Percentiles rank a stretch among this genome's conserved stretches.
Evolutionary conservation across 495 filamentous ascomycete genomes (phyloP).

Genomic region (Penicillium diatomitis): DNA sequence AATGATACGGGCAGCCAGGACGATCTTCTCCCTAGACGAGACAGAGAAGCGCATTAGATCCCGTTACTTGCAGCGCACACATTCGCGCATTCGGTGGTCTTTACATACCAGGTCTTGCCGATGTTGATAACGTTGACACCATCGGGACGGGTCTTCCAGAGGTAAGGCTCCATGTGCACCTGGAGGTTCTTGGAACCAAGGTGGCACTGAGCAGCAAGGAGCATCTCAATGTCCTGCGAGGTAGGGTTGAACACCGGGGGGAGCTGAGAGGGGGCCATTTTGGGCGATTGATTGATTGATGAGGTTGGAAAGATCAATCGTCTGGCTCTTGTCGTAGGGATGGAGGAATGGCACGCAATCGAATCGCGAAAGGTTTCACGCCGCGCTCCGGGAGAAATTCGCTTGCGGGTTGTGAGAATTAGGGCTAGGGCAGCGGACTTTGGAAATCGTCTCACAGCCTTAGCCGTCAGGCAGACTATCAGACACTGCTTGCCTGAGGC

Average conservation of each 20-base stretch:
- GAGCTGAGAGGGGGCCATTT: slow-evolving; percentile 89
- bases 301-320: slow-evolving; percentile 45
- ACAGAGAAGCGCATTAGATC: slow-evolving; percentile 22
- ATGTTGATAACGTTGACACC: slow-evolving; percentile 98
- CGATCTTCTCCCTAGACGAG: slow-evolving; percentile 88
- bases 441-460: not conserved
- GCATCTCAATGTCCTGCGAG: slow-evolving; percentile 93
- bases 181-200: slow-evolving; percentile 98
- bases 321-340: slow-evolving; percentile 41
- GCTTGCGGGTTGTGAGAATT: slow-evolving; percentile 36
- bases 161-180: slow-evolving; percentile 98
- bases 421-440: slow-evolving; percentile 29
- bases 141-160: slow-evolving; percentile 97
- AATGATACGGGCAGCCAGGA: slow-evolving; percentile 96
- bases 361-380: slow-evolving; percentile 22
- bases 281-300: slow-evolving; percentile 51
- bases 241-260: slow-evolving; percentile 84
- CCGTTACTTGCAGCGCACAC: not conserved
- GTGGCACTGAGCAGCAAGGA: slow-evolving; percentile 92
- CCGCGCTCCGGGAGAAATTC: slow-evolving; percentile 29
- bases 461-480: not conserved
- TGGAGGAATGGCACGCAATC: slow-evolving; percentile 32
- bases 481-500: slow-evolving; percentile 5
- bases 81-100: not conserved
- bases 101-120: slow-evolving; percentile 94